These are phyloP conservation scores for Penicillium brevicompactum DNA, from an alignment of 2,329 filamentous ascomycete genomes.

Conservation along the genomic window DNA sequence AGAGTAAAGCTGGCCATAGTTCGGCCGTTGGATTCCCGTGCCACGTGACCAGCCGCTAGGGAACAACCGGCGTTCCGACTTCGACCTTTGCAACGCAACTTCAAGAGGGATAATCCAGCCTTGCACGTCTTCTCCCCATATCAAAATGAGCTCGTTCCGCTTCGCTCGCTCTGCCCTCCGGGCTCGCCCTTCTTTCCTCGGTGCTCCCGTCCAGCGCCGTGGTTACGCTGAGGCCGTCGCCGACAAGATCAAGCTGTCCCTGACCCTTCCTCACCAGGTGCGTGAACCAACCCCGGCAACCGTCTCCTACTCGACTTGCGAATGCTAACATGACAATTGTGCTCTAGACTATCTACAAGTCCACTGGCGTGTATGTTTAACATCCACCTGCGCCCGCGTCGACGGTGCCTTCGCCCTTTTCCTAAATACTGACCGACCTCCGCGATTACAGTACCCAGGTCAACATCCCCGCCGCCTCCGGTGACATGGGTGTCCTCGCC, in stretches of 20 bases:
- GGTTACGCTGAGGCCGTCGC: constrained; percentile 85
- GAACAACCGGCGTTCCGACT: constrained; percentile 42
- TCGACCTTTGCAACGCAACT: constrained; percentile 44
- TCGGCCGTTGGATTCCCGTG: constrained; percentile 14
- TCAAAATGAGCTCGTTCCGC: constrained; percentile 86
- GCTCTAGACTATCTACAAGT: constrained; percentile 68
- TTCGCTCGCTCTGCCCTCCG: constrained; percentile 87
- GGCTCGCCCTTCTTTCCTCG: constrained; percentile 75
- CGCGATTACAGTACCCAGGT: constrained; percentile 80
- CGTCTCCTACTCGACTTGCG: constrained; percentile 1
- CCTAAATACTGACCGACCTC: constrained; percentile 58
- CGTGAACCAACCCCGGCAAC: constrained; percentile 40
- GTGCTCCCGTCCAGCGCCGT: constrained; percentile 78
- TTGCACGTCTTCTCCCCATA: constrained; percentile 34
- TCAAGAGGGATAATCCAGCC: constrained; percentile 39
- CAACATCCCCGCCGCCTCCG: constrained; percentile 96
- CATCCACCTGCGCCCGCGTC: constrained; percentile 9
- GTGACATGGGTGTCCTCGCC: constrained; percentile 99
- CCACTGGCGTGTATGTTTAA: constrained; percentile 66
- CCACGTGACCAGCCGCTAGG: constrained; percentile 40
- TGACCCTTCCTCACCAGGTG: constrained; percentile 98
- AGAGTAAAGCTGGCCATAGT: constrained; percentile 5
- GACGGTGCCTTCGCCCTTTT: constrained; percentile 13
- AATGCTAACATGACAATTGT: constrained; percentile 26
- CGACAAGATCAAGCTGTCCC: constrained; percentile 97